phyloP scores from a whole-genome alignment of 2,329 filamentous ascomycete genomes.

The Aureobasidium namibiae region DNA sequence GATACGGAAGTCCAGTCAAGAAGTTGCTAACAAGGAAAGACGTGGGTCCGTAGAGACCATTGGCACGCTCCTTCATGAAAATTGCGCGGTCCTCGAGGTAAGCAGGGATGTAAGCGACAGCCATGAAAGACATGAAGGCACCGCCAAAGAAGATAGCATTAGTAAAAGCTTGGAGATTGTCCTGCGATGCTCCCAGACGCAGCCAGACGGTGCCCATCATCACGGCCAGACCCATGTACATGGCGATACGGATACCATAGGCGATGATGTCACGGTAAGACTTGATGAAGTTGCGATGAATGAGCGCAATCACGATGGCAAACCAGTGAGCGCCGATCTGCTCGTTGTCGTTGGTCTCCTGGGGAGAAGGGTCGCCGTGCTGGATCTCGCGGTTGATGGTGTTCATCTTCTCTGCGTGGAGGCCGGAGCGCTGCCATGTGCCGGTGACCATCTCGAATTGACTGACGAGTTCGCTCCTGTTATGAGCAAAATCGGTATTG shows the following conservation, averaged over 20 bases:
- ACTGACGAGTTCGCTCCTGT: constrained; percentile 39
- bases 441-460: constrained; percentile 47
- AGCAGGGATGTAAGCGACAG: constrained; percentile 71
- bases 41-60: constrained; percentile 69
- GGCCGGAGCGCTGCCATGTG: constrained; percentile 39
- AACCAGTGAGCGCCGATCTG: constrained; percentile 34
- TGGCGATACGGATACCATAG: constrained; percentile 72
- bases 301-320: constrained; percentile 53
- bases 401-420: constrained; percentile 20
- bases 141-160: constrained; percentile 62
- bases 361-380: constrained; percentile 14
- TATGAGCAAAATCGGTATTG: constrained; percentile 63
- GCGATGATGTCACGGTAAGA: constrained; percentile 75
- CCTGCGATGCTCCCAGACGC: constrained; percentile 58
- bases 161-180: constrained; percentile 70
- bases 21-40: constrained; percentile 73
- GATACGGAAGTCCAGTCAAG: constrained; percentile 69
- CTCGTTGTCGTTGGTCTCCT: constrained; percentile 8
- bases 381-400: constrained; percentile 29
- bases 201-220: constrained; percentile 89
- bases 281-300: constrained; percentile 76
- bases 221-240: constrained; percentile 73
- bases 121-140: constrained; percentile 47
- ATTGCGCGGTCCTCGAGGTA: constrained; percentile 70
- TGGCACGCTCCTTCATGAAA: constrained; percentile 69